Percentiles rank a stretch among this genome's conserved stretches.
These are phyloP conservation scores for Carex parvula DNA, from an alignment of 176 grass and related monocot genomes.

Conservation along the genomic window DNA sequence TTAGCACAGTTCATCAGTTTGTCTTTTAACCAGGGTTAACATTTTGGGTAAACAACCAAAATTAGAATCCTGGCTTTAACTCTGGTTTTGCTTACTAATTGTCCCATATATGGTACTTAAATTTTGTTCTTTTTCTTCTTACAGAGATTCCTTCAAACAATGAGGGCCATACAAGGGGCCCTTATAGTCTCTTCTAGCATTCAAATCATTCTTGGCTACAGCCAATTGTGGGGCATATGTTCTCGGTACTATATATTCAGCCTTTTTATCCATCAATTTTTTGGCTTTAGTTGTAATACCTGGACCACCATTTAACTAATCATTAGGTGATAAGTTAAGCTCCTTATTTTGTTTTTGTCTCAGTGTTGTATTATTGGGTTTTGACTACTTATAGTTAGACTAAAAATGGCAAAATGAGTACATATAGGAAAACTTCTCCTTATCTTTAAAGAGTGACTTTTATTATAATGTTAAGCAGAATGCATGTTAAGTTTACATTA, in stretches of 20 bases:
- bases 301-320: conserved; percentile 21
- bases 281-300: background rate
- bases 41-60: background rate
- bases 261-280: background rate
- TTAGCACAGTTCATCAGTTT: background rate
- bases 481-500: conserved; percentile 3
- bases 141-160: conserved; percentile 93
- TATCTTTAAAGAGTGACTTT: background rate
- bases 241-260: conserved; percentile 52
- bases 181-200: conserved; percentile 94
- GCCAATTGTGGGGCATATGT: conserved; percentile 99
- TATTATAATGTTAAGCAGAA: background rate
- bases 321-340: conserved; percentile 16
- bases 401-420: background rate
- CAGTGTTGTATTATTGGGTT: background rate
- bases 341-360: conserved; percentile 18
- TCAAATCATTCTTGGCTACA: conserved; percentile 97
- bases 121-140: conserved; percentile 18
- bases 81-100: background rate
- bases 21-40: background rate
- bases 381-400: background rate
- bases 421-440: background rate
- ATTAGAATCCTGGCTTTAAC: background rate
- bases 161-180: conserved; percentile 90
- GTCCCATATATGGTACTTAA: background rate